Evolutionary conservation across 192 early-diverging fungal genomes (phyloP).

Genomic region (Coemansia sp.): DNA sequence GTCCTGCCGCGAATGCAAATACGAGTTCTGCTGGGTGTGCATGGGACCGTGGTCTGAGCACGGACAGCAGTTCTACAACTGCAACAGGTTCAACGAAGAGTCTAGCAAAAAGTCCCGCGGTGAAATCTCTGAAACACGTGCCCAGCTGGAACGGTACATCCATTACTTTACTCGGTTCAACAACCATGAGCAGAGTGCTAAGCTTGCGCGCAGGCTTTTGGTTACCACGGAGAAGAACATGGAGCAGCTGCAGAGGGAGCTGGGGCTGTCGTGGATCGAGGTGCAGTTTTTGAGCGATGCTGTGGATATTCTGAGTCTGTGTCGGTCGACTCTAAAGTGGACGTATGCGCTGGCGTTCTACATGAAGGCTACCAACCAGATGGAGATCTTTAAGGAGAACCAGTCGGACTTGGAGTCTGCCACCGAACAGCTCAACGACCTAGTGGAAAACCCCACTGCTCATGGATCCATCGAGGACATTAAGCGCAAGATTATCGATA

Average conservation of each 20-base stretch:
- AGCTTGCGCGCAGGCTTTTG: slow-evolving; percentile 77
- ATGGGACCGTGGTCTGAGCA: slow-evolving; percentile 97
- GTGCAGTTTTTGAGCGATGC: slow-evolving; percentile 95
- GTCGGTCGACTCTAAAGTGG: slow-evolving; percentile 95
- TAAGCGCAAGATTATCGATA: slow-evolving; percentile 86
- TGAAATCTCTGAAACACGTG: slow-evolving; percentile 80
- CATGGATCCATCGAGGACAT: slow-evolving; percentile 71
- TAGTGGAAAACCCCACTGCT: slow-evolving; percentile 84
- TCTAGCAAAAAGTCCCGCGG: slow-evolving; percentile 83
- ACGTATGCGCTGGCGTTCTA: slow-evolving; percentile 98
- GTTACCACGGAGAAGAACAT: slow-evolving; percentile 59
- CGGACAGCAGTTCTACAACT: slow-evolving; percentile 94
- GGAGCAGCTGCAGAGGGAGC: slow-evolving; percentile 90
- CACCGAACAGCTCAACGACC: slow-evolving; percentile 87
- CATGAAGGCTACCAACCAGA: slow-evolving; percentile 78
- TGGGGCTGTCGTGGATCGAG: slow-evolving; percentile 95
- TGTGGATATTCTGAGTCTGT: slow-evolving; percentile 81
- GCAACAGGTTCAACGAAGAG: slow-evolving; percentile 95
- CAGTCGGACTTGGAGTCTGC: slow-evolving; percentile 98
- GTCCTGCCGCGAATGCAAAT: slow-evolving; percentile 96
- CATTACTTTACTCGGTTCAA: slow-evolving; percentile 98
- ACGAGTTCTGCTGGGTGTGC: slow-evolving; percentile 99
- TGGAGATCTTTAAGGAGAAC: slow-evolving; percentile 95
- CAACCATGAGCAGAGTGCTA: slow-evolving; percentile 94
- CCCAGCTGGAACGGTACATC: slow-evolving; percentile 87